These are phyloP conservation scores for Plasmodium ovale DNA, from an alignment of 169 alveolate genomes.

Conservation along the genomic window DNA sequence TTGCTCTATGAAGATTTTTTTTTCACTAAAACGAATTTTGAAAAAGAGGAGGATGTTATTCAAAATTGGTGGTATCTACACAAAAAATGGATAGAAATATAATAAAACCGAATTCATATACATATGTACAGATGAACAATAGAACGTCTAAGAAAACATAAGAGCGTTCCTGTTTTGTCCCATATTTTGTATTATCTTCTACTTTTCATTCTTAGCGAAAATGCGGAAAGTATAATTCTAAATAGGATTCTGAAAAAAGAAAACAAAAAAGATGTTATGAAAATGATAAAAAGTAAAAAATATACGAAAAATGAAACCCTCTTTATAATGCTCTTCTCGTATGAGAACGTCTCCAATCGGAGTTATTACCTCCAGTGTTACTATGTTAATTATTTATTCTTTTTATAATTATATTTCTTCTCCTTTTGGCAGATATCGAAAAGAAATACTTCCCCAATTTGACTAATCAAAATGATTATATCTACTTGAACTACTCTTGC, in stretches of 20 bases:
- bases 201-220: conserved; percentile 31
- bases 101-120: not conserved
- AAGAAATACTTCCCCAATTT: conserved; percentile 33
- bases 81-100: conserved; percentile 2
- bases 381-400: not conserved
- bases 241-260: conserved; percentile 70
- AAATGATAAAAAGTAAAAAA: conserved; percentile 34
- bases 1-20: conserved; percentile 59
- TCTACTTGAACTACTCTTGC: conserved; percentile 32
- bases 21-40: conserved; percentile 35
- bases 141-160: not conserved
- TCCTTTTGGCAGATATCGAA: conserved; percentile 14
- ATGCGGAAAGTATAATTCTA: conserved; percentile 33
- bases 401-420: not conserved
- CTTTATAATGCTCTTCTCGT: not conserved
- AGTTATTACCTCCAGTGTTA: no score
- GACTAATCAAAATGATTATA: not conserved
- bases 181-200: not conserved
- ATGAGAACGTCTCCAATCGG: not conserved
- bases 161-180: not conserved
- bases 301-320: not conserved
- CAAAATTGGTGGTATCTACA: conserved; percentile 47
- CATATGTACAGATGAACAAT: not conserved
- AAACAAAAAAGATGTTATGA: conserved; percentile 43
- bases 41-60: conserved; percentile 64